A percentile compares a stretch with the other conserved stretches of the same genome.
These are phyloP conservation scores for Cenchrus purpureus DNA, from an alignment of 176 grass and related monocot genomes.

Conservation along the genomic window DNA sequence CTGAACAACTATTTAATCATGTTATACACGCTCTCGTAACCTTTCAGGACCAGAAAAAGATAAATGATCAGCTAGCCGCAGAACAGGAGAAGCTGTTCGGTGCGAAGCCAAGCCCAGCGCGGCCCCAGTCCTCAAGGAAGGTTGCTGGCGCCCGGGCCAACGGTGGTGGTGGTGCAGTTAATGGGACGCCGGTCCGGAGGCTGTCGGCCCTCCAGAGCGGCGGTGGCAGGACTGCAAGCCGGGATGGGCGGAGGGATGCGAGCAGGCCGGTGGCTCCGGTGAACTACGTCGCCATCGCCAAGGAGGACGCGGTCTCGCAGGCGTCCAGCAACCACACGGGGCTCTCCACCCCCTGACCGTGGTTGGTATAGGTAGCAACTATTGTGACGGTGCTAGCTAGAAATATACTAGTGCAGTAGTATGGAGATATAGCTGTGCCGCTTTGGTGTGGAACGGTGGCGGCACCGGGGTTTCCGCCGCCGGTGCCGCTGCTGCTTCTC, in stretches of 20 bases:
- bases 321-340: slow-evolving; percentile 49
- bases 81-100: slow-evolving; percentile 78
- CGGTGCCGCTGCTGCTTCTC: not conserved
- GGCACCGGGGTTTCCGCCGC: not conserved
- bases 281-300: slow-evolving; percentile 75
- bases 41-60: slow-evolving; percentile 86
- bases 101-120: slow-evolving; percentile 60
- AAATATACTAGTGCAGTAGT: slow-evolving; percentile 46
- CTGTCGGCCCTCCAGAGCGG: slow-evolving; percentile 60
- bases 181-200: slow-evolving; percentile 53
- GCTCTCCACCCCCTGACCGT: slow-evolving; percentile 41
- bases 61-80: slow-evolving; percentile 71
- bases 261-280: slow-evolving; percentile 58
- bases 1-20: not conserved
- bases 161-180: slow-evolving; percentile 19
- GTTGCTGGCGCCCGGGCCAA: slow-evolving; percentile 48
- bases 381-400: not conserved
- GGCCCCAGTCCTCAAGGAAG: slow-evolving; percentile 71
- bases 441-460: not conserved
- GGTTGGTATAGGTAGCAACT: not conserved
- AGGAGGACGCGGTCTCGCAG: slow-evolving; percentile 62
- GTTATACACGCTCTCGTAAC: not conserved
- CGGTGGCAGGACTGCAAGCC: slow-evolving; percentile 48
- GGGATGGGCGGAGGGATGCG: slow-evolving; percentile 70
- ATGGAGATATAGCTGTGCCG: slow-evolving; percentile 9